A percentile compares a stretch with the other conserved stretches of the same genome.
Conservation (phyloP, 805 yeast species). For the Saccharomycopsis sp. region DNA sequence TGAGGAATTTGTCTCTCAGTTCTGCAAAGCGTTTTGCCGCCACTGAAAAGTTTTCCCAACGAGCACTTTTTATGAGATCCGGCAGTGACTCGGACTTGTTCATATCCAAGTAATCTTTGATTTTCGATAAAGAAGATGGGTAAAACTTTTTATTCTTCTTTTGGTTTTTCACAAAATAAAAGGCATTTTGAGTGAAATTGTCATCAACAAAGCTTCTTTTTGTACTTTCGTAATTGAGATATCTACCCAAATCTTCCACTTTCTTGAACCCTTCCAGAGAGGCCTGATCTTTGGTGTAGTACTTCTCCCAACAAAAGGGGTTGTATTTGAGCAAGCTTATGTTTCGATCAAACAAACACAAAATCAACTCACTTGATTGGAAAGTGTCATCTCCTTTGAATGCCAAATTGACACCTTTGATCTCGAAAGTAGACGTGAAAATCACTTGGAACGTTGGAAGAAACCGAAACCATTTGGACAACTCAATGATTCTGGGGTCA, state of each 20-base stretch:
- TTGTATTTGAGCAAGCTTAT: background rate
- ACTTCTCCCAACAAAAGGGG: background rate
- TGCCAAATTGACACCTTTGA: background rate
- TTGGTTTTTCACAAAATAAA: no score
- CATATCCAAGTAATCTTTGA: no score
- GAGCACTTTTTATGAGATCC: no score
- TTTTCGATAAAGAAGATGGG: no score
- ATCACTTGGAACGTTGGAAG: slow-evolving; percentile 1
- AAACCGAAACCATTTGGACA: slow-evolving; percentile 1
- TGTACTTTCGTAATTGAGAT: background rate
- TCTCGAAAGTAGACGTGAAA: background rate
- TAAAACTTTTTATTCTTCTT: no score
- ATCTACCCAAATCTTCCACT: background rate
- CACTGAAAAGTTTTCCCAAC: no score
- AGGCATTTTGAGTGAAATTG: no score
- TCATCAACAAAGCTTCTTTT: no score
- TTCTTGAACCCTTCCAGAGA: background rate
- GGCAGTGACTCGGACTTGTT: no score
- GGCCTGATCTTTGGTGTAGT: background rate
- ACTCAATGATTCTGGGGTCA: background rate
- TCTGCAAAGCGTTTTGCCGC: no score
- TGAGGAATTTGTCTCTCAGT: no score
- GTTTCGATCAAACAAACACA: background rate
- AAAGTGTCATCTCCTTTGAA: background rate
- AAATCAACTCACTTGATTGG: background rate